Percentiles rank a stretch among this genome's conserved stretches.
Conservation (phyloP, 1,284 basidiomycete species). For the Puccinia brachypodii region DNA sequence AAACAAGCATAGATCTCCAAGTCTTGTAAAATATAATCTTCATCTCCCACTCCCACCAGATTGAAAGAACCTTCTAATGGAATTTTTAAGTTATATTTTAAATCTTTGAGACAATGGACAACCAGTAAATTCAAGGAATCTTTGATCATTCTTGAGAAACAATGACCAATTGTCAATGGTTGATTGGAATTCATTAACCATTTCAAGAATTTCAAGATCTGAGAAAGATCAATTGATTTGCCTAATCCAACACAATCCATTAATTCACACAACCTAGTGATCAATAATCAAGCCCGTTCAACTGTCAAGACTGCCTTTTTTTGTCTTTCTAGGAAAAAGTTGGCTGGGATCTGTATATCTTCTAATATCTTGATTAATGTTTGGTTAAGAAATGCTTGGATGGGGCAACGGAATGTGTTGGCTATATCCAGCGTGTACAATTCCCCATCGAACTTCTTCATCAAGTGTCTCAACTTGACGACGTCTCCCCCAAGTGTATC, state of each 20-base stretch:
- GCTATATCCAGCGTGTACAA: slow-evolving; percentile 71
- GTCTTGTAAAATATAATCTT: slow-evolving; percentile 66
- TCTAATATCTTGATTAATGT: slow-evolving; percentile 71
- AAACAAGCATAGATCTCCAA: slow-evolving; percentile 70
- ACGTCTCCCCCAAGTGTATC: slow-evolving; percentile 60
- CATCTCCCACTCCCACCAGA: slow-evolving; percentile 75
- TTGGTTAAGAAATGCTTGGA: slow-evolving; percentile 58
- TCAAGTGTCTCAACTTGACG: slow-evolving; percentile 69
- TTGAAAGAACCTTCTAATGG: slow-evolving; percentile 67
- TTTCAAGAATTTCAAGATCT: slow-evolving; percentile 43
- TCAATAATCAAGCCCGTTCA: too few species aligned
- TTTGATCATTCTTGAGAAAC: slow-evolving; percentile 59
- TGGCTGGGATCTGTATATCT: slow-evolving; percentile 63
- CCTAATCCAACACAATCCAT: slow-evolving; percentile 52
- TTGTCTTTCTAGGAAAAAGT: slow-evolving; percentile 65
- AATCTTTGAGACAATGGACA: slow-evolving; percentile 66
- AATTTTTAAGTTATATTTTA: slow-evolving; percentile 69
- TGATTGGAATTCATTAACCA: too few species aligned
- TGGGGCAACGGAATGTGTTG: slow-evolving; percentile 64
- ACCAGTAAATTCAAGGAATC: slow-evolving; percentile 65
- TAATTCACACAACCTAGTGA: slow-evolving; percentile 63
- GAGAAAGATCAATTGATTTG: too few species aligned
- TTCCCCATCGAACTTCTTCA: slow-evolving; percentile 70
- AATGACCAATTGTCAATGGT: too few species aligned
- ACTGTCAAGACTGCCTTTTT: slow-evolving; percentile 62